Evolutionary conservation across 257 asterid species (phyloP).

Genomic region (Lithospermum erythrorhizon): DNA sequence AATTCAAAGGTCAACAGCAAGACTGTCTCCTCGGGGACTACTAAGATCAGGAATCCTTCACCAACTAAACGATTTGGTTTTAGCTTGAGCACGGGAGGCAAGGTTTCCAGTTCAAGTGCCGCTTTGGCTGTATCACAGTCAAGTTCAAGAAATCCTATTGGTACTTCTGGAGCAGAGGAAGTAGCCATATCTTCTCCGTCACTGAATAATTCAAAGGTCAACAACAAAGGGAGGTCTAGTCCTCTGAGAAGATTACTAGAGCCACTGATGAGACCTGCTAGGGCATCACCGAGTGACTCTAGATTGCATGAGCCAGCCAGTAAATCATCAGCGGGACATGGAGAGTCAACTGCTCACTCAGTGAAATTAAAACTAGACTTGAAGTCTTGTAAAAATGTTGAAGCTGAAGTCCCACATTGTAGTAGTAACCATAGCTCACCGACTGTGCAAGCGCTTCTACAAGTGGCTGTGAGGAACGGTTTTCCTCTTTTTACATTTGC

Average conservation of each 20-base stretch:
- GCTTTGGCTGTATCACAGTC: conserved; percentile 13
- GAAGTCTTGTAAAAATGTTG: conserved; percentile 25
- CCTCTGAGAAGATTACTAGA: conserved; percentile 74
- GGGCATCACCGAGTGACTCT: conserved; percentile 19
- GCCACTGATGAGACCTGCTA: conserved; percentile 49
- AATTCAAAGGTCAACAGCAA: conserved; percentile 34
- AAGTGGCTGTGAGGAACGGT: conserved; percentile 59
- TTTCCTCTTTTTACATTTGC: conserved; percentile 72
- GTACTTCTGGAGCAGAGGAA: conserved; percentile 16
- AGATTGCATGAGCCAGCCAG: conserved; percentile 14
- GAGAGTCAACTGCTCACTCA: conserved; percentile 26
- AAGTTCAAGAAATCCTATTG: conserved; percentile 7
- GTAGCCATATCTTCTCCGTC: conserved; percentile 22
- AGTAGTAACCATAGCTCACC: conserved; percentile 23
- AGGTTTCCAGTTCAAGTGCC: conserved; percentile 30
- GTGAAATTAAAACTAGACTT: conserved; percentile 30
- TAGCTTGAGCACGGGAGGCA: conserved; percentile 32
- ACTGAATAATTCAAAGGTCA: conserved; percentile 29
- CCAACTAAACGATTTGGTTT: no score
- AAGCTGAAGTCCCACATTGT: conserved; percentile 20
- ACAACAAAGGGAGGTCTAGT: conserved; percentile 46
- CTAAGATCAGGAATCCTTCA: no score
- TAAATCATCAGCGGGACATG: conserved; percentile 20
- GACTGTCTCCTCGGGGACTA: no score
- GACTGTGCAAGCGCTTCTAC: conserved; percentile 56